A percentile compares a stretch with the other conserved stretches of the same genome.
Conservation (phyloP, 2,329 filamentous ascomycete species). For the Nothophaeocryptopus gaeumannii region DNA sequence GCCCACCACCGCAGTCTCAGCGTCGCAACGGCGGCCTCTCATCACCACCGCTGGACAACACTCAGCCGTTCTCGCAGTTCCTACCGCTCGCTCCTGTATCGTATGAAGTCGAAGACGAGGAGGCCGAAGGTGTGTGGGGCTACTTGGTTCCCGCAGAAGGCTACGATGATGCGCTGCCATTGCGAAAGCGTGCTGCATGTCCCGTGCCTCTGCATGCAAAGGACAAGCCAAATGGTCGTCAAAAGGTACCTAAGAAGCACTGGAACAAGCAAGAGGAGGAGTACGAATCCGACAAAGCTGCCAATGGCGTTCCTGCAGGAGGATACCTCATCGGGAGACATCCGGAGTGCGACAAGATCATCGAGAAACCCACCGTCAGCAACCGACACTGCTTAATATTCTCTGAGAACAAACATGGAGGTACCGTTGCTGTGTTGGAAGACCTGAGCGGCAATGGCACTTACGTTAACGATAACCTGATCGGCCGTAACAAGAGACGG, state of each 20-base stretch:
- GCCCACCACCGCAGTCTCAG: conserved; percentile 27
- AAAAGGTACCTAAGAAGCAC: conserved; percentile 48
- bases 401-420: conserved; percentile 57
- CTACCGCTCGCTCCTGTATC: conserved; percentile 67
- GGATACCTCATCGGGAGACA: conserved; percentile 92
- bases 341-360: conserved; percentile 73
- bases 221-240: conserved; percentile 39
- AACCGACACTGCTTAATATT: conserved; percentile 78
- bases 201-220: conserved; percentile 50
- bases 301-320: conserved; percentile 62
- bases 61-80: conserved; percentile 75
- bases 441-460: conserved; percentile 96
- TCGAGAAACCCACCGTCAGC: conserved; percentile 77
- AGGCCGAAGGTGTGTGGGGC: conserved; percentile 86
- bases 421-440: conserved; percentile 71
- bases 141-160: conserved; percentile 79
- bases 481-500: conserved; percentile 87
- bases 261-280: conserved; percentile 62
- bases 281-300: conserved; percentile 52
- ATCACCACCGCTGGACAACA: conserved; percentile 69
- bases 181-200: conserved; percentile 72
- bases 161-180: conserved; percentile 58
- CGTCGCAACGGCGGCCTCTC: conserved; percentile 46
- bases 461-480: conserved; percentile 86
- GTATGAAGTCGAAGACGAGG: conserved; percentile 82